These are phyloP conservation scores for Castanea crenata DNA, from an alignment of 306 rosid species.

Conservation along the genomic window DNA sequence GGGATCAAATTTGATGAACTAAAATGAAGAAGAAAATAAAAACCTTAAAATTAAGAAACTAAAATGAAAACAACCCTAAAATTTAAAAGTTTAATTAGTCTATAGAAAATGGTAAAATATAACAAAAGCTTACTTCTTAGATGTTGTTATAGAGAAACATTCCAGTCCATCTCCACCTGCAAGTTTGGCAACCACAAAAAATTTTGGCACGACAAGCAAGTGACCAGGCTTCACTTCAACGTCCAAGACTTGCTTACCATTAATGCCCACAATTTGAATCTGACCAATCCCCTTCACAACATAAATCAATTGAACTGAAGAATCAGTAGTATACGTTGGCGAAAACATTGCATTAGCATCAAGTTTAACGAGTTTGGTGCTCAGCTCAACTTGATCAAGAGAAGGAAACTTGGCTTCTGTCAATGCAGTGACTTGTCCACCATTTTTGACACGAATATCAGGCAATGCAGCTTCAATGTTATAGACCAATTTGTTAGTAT, in stretches of 20 bases:
- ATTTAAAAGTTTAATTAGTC: no score
- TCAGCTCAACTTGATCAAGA: slow-evolving; percentile 36
- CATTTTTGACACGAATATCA: slow-evolving; percentile 12
- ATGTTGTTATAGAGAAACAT: slow-evolving; percentile 36
- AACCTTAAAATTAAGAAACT: no score
- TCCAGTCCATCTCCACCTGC: slow-evolving; percentile 59
- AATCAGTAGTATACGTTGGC: slow-evolving; percentile 33
- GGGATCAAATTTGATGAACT: no score
- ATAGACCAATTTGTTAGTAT: slow-evolving; percentile 27
- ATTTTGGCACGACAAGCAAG: slow-evolving; percentile 54
- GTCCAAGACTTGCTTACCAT: slow-evolving; percentile 39
- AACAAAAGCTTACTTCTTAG: slow-evolving; percentile 27
- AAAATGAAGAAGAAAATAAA: no score
- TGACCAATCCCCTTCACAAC: slow-evolving; percentile 48
- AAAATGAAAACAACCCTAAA: no score
- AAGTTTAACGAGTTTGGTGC: slow-evolving; percentile 17
- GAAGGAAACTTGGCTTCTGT: slow-evolving; percentile 38
- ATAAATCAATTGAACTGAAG: slow-evolving; percentile 42
- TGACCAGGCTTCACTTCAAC: slow-evolving; percentile 44
- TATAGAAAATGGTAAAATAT: no score
- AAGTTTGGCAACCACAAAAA: slow-evolving; percentile 39
- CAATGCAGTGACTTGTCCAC: slow-evolving; percentile 31
- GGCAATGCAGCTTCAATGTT: slow-evolving; percentile 31
- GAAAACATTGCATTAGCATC: slow-evolving; percentile 35
- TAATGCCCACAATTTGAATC: slow-evolving; percentile 49